These are phyloP conservation scores for Eucalyptus tenuipes DNA, from an alignment of 345 rosid genomes.

Conservation along the genomic window DNA sequence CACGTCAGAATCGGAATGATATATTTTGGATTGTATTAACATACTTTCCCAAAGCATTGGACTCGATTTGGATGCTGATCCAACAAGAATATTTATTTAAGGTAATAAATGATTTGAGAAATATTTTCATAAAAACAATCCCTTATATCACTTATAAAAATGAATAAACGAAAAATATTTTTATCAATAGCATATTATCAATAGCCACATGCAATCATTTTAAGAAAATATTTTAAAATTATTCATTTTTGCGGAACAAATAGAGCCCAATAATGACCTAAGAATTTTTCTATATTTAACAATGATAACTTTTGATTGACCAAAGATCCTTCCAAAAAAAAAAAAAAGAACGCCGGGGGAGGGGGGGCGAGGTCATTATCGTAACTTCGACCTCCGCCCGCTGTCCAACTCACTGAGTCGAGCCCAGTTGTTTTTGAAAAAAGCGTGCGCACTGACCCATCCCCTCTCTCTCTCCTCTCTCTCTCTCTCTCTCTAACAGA, in stretches of 20 bases:
- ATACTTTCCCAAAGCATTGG: background rate
- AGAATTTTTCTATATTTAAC: background rate
- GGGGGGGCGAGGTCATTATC: background rate
- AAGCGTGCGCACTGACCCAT: background rate
- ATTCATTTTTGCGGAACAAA: too few species aligned
- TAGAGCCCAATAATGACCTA: too few species aligned
- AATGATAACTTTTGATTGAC: background rate
- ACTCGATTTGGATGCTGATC: fast-evolving
- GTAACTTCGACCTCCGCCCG: background rate
- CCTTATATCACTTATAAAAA: too few species aligned
- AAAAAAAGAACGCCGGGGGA: background rate
- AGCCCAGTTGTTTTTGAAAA: background rate
- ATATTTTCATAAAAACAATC: background rate
- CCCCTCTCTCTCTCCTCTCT: background rate
- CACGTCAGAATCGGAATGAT: fast-evolving
- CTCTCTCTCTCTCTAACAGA: background rate
- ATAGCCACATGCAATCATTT: background rate
- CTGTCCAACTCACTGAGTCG: background rate
- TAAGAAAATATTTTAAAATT: too few species aligned
- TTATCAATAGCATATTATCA: fast-evolving
- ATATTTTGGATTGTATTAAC: background rate
- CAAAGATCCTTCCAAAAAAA: background rate
- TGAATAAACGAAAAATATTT: too few species aligned
- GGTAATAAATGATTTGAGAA: background rate
- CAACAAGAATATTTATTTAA: background rate